Base-by-base conservation (phyloP, 2,329 filamentous ascomycete species). In the Talaromyces sp. region DNA sequence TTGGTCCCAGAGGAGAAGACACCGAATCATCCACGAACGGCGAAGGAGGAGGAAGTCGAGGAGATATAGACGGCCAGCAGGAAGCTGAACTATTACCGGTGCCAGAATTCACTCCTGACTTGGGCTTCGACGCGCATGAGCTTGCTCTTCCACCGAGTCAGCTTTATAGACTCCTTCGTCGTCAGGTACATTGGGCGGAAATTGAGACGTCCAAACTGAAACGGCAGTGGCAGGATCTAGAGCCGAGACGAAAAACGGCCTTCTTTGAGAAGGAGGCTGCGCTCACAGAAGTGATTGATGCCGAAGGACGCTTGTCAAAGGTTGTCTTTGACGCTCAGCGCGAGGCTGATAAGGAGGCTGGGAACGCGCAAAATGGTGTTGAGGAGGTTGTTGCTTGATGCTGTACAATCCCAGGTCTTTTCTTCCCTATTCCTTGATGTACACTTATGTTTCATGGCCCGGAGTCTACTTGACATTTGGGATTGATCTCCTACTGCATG, bases 161-260 rank as follows among this genome's bases (percentile, higher is more conserved):
- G 52, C 73, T 81, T 25, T 81, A 77, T 65, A 73, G 77, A 33
- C 68, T 82, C 3, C 72, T 82, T 11, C 77, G 79, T 37, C 74
- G 79, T 21, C 79, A 82, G 66, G 75, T 82, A 21, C 71, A 75
- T 61, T 82, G 80, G 80, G 79, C 79, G 1, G 76, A 80, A 65
- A 72, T 80, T 46, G 80, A 81, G 62, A 70, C 72, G 1, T 66
- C 65, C 5, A 69, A 73, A 39, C 67, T 82, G n/a, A 71, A 74
- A 18, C 67, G 68, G 2, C 75, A 81, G 48, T 78, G 76, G 73
- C 72, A 77, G 50, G 68, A 69, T 7, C 56, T 58, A n/a, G 68
- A 72, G 46, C 72, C 72, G 14, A 72, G 73, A 66, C 69, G 77
- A 21, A 76, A 76, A 66, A 66, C 73, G 31, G 68, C 75, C 1